phyloP scores from a whole-genome alignment of 805 yeast genomes.

The Brettanomyces custersianus region DNA sequence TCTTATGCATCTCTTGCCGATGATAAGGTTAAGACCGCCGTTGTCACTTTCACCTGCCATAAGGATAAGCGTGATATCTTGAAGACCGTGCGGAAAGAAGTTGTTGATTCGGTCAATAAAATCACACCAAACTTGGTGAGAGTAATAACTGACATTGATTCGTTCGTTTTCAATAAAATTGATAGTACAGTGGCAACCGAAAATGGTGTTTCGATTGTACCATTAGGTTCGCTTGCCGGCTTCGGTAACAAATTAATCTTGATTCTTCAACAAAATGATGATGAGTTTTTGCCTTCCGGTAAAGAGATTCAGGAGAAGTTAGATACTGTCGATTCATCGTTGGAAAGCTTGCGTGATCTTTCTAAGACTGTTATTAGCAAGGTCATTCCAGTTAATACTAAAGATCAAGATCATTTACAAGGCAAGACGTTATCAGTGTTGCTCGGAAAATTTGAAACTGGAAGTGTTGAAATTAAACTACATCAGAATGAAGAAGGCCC shows the following conservation, averaged over 20 bases:
- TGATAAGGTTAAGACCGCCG: slow-evolving; percentile 33
- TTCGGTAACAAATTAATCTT: slow-evolving; percentile 42
- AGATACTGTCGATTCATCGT: slow-evolving; percentile 41
- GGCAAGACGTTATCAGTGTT: slow-evolving; percentile 46
- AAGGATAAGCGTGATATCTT: slow-evolving; percentile 36
- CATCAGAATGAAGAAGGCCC: slow-evolving; percentile 32
- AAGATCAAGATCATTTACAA: slow-evolving; percentile 48
- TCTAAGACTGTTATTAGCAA: slow-evolving; percentile 44
- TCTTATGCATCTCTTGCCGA: slow-evolving; percentile 34
- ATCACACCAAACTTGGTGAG: slow-evolving; percentile 59
- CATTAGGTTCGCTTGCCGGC: slow-evolving; percentile 43
- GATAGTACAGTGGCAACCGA: slow-evolving; percentile 34
- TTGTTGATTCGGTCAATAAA: slow-evolving; percentile 66
- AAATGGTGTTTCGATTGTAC: slow-evolving; percentile 47
- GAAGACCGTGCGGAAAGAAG: slow-evolving; percentile 57
- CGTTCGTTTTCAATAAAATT: slow-evolving; percentile 44
- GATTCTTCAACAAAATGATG: slow-evolving; percentile 41
- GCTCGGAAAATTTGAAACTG: slow-evolving; percentile 22
- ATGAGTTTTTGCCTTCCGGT: slow-evolving; percentile 66
- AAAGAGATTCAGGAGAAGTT: slow-evolving; percentile 52
- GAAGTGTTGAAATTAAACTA: slow-evolving; percentile 36
- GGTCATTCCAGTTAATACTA: slow-evolving; percentile 41
- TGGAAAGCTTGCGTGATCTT: slow-evolving; percentile 50
- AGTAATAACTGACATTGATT: slow-evolving; percentile 55
- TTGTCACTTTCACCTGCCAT: slow-evolving; percentile 53